Base-by-base conservation (phyloP, 1,139 yeast genomes). In the Hanseniaspora gamundiae region DNA sequence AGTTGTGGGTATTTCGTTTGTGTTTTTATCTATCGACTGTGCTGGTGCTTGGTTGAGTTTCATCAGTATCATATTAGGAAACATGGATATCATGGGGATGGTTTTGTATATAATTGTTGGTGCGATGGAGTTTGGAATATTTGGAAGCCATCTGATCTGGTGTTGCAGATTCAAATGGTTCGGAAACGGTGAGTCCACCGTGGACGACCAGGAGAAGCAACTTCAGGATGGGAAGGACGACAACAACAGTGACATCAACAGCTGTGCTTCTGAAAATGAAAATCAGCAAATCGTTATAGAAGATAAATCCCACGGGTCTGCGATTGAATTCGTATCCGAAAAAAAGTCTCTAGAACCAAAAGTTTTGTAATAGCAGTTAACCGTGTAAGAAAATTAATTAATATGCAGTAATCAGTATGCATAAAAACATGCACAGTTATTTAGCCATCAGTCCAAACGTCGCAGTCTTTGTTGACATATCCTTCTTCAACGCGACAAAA, bases 1-100 rank as follows among this genome's bases (percentile, higher is more conserved):
- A 41, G 96, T 88, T 4, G 76, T 86, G 4, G 97, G 97, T 0
- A 80, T 88, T 54, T 86, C 86, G 57, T 86, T 88, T 58, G 54
- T 80, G n/a, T 88, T 88, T 53, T 66, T 88, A 47, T 54, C 67
- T n/a, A 69, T 87, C 58, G 97, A 88, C 59, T 73, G 84, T 8
- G 52, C 71, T 42, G 97, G 97, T 10, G 96, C 97, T 0, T 60
- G 85, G 41, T 73, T 85, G 47, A 81, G 88, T 14, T 68, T 84
- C 58, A 65, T 80, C 48, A 74, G 87, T 59, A 69, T 81, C 38
- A 64, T 76, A n/a, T 70, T 75, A 42, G 80, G 81, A 0, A 62
- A 62, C 38, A 62, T 82, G 65, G 95, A 87, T 58, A 61, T 79
- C 31, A 73, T 88, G 76, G 93, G 95, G 46, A 73, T 85, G 50